These are phyloP conservation scores for Vanrija sp. DNA, from an alignment of 1,284 basidiomycete genomes.

Conservation along the genomic window DNA sequence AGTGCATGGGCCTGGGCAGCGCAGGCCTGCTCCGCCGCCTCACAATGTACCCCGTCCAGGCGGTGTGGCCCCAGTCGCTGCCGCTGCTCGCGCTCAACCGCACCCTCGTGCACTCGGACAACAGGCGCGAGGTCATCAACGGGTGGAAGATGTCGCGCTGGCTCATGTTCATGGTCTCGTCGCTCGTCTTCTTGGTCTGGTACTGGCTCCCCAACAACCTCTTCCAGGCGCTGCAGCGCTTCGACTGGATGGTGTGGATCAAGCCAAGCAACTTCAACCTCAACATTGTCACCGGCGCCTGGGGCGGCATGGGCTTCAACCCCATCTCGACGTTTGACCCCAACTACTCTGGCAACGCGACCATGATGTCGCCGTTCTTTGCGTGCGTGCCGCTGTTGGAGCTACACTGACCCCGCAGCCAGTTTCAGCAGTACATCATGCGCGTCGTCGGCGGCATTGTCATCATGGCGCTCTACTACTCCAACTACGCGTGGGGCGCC, in stretches of 20 bases:
- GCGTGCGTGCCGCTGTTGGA: not conserved
- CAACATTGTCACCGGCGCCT: conserved; percentile 13
- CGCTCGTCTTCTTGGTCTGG: conserved; percentile 11
- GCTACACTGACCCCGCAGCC: not conserved
- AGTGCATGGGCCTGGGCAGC: conserved; percentile 5
- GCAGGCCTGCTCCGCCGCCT: conserved; percentile 11
- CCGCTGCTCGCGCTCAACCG: conserved; percentile 10
- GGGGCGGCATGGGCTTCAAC: conserved; percentile 34
- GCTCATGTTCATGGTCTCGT: not conserved
- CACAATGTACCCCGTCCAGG: conserved; percentile 8
- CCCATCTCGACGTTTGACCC: conserved; percentile 35
- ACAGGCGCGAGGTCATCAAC: conserved; percentile 1
- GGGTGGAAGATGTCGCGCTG: not conserved
- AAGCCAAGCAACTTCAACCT: conserved; percentile 38
- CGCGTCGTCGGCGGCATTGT: conserved; percentile 6
- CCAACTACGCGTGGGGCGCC: conserved; percentile 10
- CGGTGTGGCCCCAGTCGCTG: conserved; percentile 10
- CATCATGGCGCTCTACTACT: conserved; percentile 15
- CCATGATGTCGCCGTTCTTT: conserved; percentile 10
- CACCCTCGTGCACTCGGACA: conserved; percentile 1
- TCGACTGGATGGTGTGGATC: conserved; percentile 59
- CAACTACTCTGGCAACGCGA: not conserved
- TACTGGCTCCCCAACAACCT: conserved; percentile 44
- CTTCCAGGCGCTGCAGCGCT: conserved; percentile 52
- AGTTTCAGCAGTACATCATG: conserved; percentile 4